Evolutionary conservation across 1,284 basidiomycete genomes (phyloP).

Genomic region (Inonotus obliquus): DNA sequence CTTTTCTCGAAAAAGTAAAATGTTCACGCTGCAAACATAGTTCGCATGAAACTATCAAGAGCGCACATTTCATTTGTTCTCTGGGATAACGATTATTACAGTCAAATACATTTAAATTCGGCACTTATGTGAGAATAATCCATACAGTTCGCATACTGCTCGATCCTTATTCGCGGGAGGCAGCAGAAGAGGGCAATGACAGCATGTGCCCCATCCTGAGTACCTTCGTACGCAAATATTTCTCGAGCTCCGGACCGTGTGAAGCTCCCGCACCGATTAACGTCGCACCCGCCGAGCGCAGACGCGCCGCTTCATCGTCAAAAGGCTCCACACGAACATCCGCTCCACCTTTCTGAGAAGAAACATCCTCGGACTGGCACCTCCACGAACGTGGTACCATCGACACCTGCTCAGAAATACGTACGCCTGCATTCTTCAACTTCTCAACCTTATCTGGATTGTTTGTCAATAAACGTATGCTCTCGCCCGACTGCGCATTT

Average conservation of each 20-base stretch:
- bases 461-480: constrained; percentile 88
- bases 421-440: constrained; percentile 79
- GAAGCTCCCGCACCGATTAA: constrained; percentile 81
- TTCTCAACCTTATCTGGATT: constrained; percentile 97
- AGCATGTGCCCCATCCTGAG: constrained; percentile 96
- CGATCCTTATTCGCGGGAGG: neutral
- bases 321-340: constrained; percentile 25
- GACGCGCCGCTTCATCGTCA: constrained; percentile 27
- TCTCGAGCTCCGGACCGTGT: constrained; percentile 86
- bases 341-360: constrained; percentile 33
- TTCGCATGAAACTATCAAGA: no score
- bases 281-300: constrained; percentile 60
- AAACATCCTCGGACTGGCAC: constrained; percentile 20
- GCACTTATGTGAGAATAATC: neutral
- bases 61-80: neutral
- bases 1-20: no score
- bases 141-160: neutral
- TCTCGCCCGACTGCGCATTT: constrained; percentile 36
- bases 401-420: constrained; percentile 79
- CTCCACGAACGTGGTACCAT: constrained; percentile 96
- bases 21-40: no score
- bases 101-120: neutral
- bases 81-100: neutral
- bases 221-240: constrained; percentile 94
- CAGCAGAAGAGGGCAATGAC: constrained; percentile 41